phyloP scores from a whole-genome alignment of 441 rosid genomes.

The Pelargonium fulgidum region DNA sequence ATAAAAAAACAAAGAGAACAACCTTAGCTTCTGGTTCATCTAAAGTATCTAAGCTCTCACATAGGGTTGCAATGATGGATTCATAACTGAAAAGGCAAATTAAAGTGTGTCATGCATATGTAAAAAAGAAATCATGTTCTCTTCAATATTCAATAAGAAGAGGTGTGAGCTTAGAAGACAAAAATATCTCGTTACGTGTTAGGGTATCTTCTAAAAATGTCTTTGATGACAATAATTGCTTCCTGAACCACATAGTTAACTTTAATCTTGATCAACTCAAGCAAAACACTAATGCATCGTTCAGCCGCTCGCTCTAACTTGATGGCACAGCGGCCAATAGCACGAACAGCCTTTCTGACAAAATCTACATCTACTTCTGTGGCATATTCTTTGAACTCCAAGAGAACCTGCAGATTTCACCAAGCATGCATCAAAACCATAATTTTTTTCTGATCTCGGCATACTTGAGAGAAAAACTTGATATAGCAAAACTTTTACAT shows the following conservation, averaged over 20 bases:
- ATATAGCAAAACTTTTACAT: slow-evolving; percentile 7
- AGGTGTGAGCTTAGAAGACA: neutral
- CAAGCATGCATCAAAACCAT: slow-evolving; percentile 18
- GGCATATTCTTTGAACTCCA: slow-evolving; percentile 97
- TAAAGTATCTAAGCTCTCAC: slow-evolving; percentile 95
- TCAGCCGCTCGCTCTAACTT: slow-evolving; percentile 98
- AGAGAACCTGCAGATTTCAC: slow-evolving; percentile 55
- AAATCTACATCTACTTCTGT: slow-evolving; percentile 98
- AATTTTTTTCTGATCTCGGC: neutral
- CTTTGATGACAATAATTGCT: slow-evolving; percentile 97
- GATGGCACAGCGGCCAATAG: slow-evolving; percentile 95
- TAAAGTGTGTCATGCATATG: slow-evolving; percentile 10
- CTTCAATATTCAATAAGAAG: neutral
- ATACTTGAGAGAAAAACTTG: too few species aligned
- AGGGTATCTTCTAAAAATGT: slow-evolving; percentile 97
- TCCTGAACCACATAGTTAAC: slow-evolving; percentile 98
- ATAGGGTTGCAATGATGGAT: slow-evolving; percentile 92
- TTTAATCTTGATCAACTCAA: slow-evolving; percentile 95
- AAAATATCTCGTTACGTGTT: slow-evolving; percentile 49
- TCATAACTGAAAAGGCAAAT: slow-evolving; percentile 53
- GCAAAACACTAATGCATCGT: slow-evolving; percentile 94
- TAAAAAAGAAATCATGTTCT: neutral
- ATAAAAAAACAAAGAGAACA: slow-evolving; percentile 14
- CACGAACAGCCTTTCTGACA: slow-evolving; percentile 96
- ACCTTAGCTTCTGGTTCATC: slow-evolving; percentile 99